phyloP scores from a whole-genome alignment of 306 rosid species.

The Argentina anserina region DNA sequence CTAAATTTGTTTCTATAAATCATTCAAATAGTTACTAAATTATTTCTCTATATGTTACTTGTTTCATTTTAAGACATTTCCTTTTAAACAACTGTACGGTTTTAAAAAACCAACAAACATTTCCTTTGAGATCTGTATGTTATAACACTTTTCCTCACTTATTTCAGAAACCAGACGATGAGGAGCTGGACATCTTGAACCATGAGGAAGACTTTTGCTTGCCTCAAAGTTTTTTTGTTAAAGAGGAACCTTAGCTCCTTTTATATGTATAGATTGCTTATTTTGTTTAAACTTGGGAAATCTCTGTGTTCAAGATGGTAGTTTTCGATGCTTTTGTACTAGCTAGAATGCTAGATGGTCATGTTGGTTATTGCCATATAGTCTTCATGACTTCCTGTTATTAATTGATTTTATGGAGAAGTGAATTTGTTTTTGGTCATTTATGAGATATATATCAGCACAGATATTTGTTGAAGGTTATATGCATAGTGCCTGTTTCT shows the following conservation, averaged over 20 bases:
- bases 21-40: background rate
- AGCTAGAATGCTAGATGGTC: background rate
- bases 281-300: constrained; percentile 15
- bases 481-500: background rate
- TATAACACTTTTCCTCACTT: constrained; percentile 1
- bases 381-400: background rate
- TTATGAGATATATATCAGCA: background rate
- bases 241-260: constrained; percentile 59
- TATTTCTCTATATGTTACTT: background rate
- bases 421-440: background rate
- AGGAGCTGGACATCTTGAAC: constrained; percentile 65
- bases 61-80: background rate
- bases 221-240: constrained; percentile 71
- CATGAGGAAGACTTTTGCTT: constrained; percentile 82
- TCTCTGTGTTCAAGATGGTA: background rate
- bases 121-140: constrained; percentile 4
- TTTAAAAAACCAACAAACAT: too few relatives aligned
- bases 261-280: constrained; percentile 26
- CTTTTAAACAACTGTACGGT: too few relatives aligned
- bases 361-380: background rate
- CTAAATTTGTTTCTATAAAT: background rate
- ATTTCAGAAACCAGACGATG: constrained; percentile 86
- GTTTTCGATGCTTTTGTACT: background rate
- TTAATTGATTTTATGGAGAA: background rate
- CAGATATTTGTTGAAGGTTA: background rate